Evolutionary conservation across 345 rosid genomes (phyloP).

Genomic region (Streptanthus diversifolius): DNA sequence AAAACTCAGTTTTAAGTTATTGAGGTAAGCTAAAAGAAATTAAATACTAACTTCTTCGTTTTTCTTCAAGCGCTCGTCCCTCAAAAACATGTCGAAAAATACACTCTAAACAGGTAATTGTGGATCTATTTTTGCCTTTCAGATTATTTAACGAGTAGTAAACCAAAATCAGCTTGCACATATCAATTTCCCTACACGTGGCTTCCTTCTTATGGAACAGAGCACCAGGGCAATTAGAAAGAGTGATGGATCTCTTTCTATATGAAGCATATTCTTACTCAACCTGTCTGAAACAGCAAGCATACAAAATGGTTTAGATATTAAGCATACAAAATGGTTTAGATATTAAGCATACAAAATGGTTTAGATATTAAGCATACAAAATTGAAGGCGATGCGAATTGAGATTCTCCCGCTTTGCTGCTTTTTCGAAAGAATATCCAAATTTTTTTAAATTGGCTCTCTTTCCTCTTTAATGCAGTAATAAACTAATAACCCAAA

Average conservation of each 20-base stretch:
- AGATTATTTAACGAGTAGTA: not conserved
- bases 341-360: not conserved
- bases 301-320: not conserved
- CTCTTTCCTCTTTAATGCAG: not conserved
- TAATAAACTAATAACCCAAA: not conserved
- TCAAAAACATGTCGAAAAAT: not conserved
- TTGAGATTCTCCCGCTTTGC: slow-evolving; percentile 1
- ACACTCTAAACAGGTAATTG: not conserved
- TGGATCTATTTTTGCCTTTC: not conserved
- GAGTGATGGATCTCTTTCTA: not conserved
- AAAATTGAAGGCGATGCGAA: too few relatives aligned
- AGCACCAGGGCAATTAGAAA: not conserved
- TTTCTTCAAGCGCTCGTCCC: not conserved
- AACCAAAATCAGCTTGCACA: not conserved
- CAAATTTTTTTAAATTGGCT: not conserved
- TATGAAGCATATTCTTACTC: not conserved
- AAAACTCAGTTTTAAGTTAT: too few relatives aligned
- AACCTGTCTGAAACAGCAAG: not conserved
- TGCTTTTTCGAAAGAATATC: too few relatives aligned
- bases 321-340: not conserved
- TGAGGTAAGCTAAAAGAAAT: too few relatives aligned
- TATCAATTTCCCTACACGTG: not conserved
- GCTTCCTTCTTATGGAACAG: not conserved
- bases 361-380: not conserved
- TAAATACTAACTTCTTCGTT: not conserved